A percentile compares a stretch with the other conserved stretches of the same genome.
phyloP scores from a whole-genome alignment of 75 land plant genomes.

The Cunninghamia lanceolata region DNA sequence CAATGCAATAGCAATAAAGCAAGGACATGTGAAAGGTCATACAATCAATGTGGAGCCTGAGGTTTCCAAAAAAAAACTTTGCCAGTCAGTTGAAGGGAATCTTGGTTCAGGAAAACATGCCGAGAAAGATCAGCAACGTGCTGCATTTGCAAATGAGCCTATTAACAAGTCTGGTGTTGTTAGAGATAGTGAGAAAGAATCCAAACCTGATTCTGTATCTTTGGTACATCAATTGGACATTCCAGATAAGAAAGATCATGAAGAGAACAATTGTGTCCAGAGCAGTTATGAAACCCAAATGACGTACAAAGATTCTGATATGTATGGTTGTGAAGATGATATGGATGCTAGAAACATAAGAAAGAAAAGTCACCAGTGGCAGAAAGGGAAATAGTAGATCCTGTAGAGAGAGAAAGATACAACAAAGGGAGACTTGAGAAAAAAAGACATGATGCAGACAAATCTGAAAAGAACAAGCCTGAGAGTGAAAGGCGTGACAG shows the following conservation, averaged over 20 bases:
- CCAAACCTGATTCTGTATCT: neutral
- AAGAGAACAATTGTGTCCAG: neutral
- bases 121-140: neutral
- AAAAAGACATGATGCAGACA: neutral
- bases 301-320: neutral
- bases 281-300: neutral
- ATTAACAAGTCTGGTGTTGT: neutral
- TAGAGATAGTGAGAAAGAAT: neutral
- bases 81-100: neutral
- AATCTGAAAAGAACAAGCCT: neutral
- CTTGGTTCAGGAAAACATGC: neutral
- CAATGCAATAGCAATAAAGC: slow-evolving; percentile 43
- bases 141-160: neutral
- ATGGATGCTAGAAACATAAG: neutral
- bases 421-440: slow-evolving; percentile 9
- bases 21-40: slow-evolving; percentile 30
- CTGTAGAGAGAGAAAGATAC: neutral
- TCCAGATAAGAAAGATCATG: neutral
- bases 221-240: neutral
- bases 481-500: slow-evolving; percentile 7
- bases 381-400: neutral
- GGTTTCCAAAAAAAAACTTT: neutral
- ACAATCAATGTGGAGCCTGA: neutral
- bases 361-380: slow-evolving; percentile 4
- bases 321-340: neutral